Evolutionary conservation across 78 protist species (phyloP).

Genomic region (Speleostelium caveatum): DNA sequence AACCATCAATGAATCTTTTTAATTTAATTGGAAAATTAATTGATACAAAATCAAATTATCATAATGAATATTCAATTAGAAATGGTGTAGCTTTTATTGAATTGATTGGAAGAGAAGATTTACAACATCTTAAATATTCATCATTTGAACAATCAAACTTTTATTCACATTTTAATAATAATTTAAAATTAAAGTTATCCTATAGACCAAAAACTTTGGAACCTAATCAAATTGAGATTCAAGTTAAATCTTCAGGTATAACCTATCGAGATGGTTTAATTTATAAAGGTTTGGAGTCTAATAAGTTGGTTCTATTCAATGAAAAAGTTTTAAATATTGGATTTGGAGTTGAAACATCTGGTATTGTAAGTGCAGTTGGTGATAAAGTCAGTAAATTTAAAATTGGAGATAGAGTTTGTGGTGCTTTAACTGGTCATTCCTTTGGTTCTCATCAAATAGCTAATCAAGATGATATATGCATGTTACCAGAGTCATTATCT

Average conservation of each 20-base stretch:
- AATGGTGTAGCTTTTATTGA: not conserved
- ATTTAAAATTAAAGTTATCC: not conserved
- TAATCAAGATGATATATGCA: too few species aligned
- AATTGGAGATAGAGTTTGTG: not conserved
- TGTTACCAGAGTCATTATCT: slow-evolving; percentile 11
- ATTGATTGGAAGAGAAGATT: not conserved
- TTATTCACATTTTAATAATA: not conserved
- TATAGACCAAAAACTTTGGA: not conserved
- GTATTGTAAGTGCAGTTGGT: slow-evolving; percentile 45
- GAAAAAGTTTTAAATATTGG: slow-evolving; percentile 37
- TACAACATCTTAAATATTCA: not conserved
- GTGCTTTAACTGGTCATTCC: not conserved
- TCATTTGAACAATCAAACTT: slow-evolving; percentile 1
- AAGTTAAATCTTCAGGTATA: slow-evolving; percentile 40
- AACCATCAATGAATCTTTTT: not conserved
- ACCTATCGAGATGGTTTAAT: slow-evolving; percentile 33
- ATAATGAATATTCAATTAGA: not conserved
- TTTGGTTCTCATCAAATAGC: not conserved
- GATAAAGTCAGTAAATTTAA: not conserved
- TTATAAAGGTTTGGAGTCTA: not conserved
- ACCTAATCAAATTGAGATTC: slow-evolving; percentile 35
- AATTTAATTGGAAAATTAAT: not conserved
- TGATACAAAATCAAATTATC: not conserved
- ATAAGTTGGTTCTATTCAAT: not conserved
- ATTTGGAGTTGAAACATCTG: slow-evolving; percentile 70